phyloP scores from a whole-genome alignment of 1,139 yeast species.

The Suhomyces chickasaworum region DNA sequence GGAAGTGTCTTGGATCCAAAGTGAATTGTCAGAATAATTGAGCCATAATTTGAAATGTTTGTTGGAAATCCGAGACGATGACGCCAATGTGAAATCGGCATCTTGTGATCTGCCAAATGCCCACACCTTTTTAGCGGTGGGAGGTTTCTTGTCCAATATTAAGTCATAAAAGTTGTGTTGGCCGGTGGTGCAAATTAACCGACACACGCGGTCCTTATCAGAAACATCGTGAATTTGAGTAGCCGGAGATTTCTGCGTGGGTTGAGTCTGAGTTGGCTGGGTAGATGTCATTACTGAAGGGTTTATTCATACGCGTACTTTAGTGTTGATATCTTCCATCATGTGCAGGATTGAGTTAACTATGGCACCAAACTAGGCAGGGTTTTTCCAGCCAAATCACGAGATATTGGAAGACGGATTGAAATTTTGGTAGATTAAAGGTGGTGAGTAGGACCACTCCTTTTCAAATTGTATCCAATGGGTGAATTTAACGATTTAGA shows the following conservation, averaged over 20 bases:
- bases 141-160: conserved; percentile 31
- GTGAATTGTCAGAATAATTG: conserved; percentile 52
- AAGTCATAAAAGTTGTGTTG: conserved; percentile 51
- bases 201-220: conserved; percentile 39
- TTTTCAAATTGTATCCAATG: too few species aligned
- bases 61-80: conserved; percentile 73
- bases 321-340: not conserved
- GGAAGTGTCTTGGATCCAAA: conserved; percentile 69
- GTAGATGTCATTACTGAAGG: conserved; percentile 20
- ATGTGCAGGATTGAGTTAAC: too few species aligned
- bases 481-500: too few species aligned
- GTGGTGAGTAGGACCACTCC: too few species aligned
- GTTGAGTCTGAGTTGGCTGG: conserved; percentile 66
- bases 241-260: conserved; percentile 58
- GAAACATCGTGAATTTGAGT: conserved; percentile 32
- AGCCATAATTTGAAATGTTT: conserved; percentile 75
- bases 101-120: conserved; percentile 73
- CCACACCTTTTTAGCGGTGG: conserved; percentile 55
- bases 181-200: conserved; percentile 70
- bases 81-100: conserved; percentile 60
- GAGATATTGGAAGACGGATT: too few species aligned
- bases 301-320: conserved; percentile 1
- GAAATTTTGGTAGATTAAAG: too few species aligned
- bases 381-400: too few species aligned
- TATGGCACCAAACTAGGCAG: too few species aligned